Conservation (phyloP, 345 rosid genomes). For the Citrus trifoliata region DNA sequence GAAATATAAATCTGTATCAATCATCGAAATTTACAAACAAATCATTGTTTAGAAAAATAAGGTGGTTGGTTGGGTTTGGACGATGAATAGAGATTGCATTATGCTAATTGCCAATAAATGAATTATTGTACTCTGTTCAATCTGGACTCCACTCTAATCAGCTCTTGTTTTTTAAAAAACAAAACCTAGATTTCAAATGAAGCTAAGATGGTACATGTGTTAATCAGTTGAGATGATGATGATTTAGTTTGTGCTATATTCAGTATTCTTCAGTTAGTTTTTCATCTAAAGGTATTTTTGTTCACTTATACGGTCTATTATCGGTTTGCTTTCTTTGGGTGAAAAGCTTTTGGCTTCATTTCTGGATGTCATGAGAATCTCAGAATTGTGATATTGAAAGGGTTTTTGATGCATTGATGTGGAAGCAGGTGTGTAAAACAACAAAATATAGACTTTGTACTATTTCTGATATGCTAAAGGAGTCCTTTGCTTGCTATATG, state of each 20-base stretch:
- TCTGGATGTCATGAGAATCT: constrained; percentile 1
- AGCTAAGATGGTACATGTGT: not conserved
- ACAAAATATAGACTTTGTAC: not conserved
- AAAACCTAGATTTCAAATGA: not conserved
- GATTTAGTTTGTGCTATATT: not conserved
- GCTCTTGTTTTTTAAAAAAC: not conserved
- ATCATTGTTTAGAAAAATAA: no score
- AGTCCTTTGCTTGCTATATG: not conserved
- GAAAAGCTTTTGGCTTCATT: not conserved
- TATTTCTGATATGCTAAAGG: not conserved
- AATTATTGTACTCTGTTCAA: not conserved
- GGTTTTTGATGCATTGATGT: not conserved
- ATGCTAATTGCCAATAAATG: not conserved
- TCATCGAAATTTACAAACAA: no score
- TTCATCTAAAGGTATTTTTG: not conserved
- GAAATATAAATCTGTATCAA: no score
- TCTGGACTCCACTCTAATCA: not conserved
- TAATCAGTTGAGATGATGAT: not conserved
- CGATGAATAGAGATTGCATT: not conserved
- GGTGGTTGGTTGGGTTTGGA: not conserved
- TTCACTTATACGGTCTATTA: not conserved
- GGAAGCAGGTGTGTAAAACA: not conserved
- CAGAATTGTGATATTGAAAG: not conserved
- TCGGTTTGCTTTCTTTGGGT: not conserved
- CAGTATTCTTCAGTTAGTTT: constrained; percentile 1